Evolutionary conservation across 225 moss, liverwort and hornwort genomes (phyloP).

Genomic region (Ulota crispa): DNA sequence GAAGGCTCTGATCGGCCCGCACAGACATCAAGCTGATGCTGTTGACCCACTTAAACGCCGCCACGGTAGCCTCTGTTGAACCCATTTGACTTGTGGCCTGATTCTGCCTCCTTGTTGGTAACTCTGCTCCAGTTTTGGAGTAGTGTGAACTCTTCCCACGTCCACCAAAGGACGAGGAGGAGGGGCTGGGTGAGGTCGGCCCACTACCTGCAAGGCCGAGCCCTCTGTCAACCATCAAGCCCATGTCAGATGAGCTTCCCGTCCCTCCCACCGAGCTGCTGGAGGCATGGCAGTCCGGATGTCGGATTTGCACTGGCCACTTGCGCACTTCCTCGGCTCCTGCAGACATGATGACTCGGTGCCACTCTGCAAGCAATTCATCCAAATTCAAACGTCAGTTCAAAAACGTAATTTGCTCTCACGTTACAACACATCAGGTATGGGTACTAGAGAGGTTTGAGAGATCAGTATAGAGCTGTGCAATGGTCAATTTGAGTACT

Average conservation of each 20-base stretch:
- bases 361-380: slow-evolving; percentile 70
- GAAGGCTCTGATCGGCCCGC: slow-evolving; percentile 79
- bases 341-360: slow-evolving; percentile 68
- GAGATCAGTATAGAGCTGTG: neutral
- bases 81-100: slow-evolving; percentile 40
- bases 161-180: slow-evolving; percentile 71
- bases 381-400: slow-evolving; percentile 6
- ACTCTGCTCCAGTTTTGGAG: slow-evolving; percentile 37
- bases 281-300: slow-evolving; percentile 38
- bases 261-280: slow-evolving; percentile 39
- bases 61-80: slow-evolving; percentile 46
- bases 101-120: slow-evolving; percentile 63
- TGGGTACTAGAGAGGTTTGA: neutral
- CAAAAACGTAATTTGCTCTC: neutral
- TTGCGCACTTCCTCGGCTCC: slow-evolving; percentile 82
- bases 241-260: slow-evolving; percentile 65
- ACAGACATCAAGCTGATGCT: slow-evolving; percentile 88
- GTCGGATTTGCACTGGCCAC: slow-evolving; percentile 88
- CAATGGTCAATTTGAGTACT: neutral
- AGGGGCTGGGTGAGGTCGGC: slow-evolving; percentile 81
- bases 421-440: neutral
- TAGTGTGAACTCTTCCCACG: slow-evolving; percentile 64
- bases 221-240: slow-evolving; percentile 71
- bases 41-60: slow-evolving; percentile 89
- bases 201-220: slow-evolving; percentile 81